Conservation (phyloP, 345 rosid genomes). For the Cardiospermum halicacabum region DNA sequence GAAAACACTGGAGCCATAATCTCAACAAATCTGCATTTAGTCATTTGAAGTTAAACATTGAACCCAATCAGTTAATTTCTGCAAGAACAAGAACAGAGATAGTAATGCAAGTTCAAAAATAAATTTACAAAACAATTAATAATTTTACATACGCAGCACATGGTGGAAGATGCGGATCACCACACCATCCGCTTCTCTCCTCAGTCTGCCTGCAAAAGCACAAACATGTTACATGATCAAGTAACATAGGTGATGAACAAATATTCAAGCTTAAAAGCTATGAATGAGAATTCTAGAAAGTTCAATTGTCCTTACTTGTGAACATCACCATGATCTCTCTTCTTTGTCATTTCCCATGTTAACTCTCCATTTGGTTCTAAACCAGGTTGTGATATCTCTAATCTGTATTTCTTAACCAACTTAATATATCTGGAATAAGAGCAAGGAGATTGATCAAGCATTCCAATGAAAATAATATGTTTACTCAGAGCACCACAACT, state of each 20-base stretch:
- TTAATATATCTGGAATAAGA: slow-evolving; percentile 58
- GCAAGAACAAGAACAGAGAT: background rate
- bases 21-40: slow-evolving; percentile 73
- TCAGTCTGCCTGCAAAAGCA: slow-evolving; percentile 49
- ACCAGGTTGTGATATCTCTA: slow-evolving; percentile 98
- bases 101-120: background rate
- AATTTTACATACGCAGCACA: slow-evolving; percentile 81
- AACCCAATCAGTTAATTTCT: background rate
- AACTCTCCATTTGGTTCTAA: slow-evolving; percentile 68
- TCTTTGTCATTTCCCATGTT: slow-evolving; percentile 96
- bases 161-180: slow-evolving; percentile 75
- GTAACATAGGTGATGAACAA: background rate
- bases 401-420: slow-evolving; percentile 68
- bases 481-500: background rate
- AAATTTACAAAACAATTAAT: background rate
- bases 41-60: slow-evolving; percentile 4
- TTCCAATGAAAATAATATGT: slow-evolving; percentile 2
- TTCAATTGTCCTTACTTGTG: slow-evolving; percentile 58
- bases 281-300: background rate
- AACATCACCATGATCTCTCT: slow-evolving; percentile 72
- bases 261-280: background rate
- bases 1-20: slow-evolving; percentile 98
- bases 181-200: slow-evolving; percentile 88
- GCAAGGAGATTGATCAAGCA: background rate
- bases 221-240: background rate